Conservation (phyloP, 1,139 yeast species). For the Wickerhamiella pararugosa region DNA sequence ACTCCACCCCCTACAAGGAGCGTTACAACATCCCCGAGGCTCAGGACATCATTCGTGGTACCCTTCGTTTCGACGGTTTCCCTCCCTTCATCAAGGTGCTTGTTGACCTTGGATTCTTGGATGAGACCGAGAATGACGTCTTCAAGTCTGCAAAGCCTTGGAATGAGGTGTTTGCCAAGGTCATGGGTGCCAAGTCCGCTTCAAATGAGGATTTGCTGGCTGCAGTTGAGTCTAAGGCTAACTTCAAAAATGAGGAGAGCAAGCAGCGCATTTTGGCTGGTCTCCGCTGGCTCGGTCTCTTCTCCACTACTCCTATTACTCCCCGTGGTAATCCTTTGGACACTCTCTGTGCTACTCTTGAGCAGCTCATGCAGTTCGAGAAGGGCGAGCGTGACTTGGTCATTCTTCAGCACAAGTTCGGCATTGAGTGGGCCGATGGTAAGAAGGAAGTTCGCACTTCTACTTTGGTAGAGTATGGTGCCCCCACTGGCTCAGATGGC, state of each 20-base stretch:
- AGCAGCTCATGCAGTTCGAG: constrained; percentile 90
- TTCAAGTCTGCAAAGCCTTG: constrained; percentile 52
- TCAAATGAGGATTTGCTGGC: constrained; percentile 59
- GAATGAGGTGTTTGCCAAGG: constrained; percentile 73
- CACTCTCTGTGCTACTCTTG: constrained; percentile 91
- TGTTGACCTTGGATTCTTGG: constrained; percentile 85
- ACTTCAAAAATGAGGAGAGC: constrained; percentile 68
- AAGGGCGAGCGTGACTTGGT: constrained; percentile 93
- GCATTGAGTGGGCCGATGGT: constrained; percentile 94
- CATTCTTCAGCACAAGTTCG: constrained; percentile 92
- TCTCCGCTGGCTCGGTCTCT: constrained; percentile 85
- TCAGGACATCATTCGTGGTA: constrained; percentile 90
- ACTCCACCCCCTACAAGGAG: constrained; percentile 85
- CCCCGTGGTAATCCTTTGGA: constrained; percentile 94
- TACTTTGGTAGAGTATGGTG: constrained; percentile 89
- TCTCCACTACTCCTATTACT: constrained; percentile 57
- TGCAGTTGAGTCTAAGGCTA: constrained; percentile 62
- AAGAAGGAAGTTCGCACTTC: constrained; percentile 82
- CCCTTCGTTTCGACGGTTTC: constrained; percentile 96
- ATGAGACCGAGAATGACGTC: constrained; percentile 50
- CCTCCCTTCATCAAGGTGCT: constrained; percentile 93
- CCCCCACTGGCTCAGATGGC: constrained; percentile 40
- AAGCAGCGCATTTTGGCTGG: constrained; percentile 80
- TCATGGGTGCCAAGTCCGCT: constrained; percentile 58
- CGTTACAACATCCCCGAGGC: constrained; percentile 94